These are phyloP conservation scores for Rusavskia elegans DNA, from an alignment of 495 filamentous ascomycete genomes.

Conservation along the genomic window DNA sequence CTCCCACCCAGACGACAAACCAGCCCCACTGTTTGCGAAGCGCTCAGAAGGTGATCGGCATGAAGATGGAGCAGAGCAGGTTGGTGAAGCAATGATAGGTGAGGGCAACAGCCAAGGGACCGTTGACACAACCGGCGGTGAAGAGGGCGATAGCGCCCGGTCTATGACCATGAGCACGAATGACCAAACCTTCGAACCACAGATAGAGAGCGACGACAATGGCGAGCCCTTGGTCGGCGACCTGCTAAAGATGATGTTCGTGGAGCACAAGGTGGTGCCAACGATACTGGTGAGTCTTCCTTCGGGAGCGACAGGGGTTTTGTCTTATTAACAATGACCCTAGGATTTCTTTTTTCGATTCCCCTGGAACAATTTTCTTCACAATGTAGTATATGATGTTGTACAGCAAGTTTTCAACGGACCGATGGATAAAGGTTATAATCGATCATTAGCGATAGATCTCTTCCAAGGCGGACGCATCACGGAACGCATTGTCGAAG, in stretches of 20 bases:
- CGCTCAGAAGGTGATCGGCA: slow-evolving; percentile 12
- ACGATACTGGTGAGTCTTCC: slow-evolving; percentile 66
- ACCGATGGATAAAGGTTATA: slow-evolving; percentile 90
- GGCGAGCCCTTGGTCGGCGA: slow-evolving; percentile 90
- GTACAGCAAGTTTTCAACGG: slow-evolving; percentile 99
- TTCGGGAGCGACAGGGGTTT: not conserved
- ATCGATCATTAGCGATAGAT: slow-evolving; percentile 81
- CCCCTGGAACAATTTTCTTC: slow-evolving; percentile 99
- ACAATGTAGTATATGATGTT: slow-evolving; percentile 98
- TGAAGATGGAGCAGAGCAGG: slow-evolving; percentile 10
- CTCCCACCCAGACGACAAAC: slow-evolving; percentile 48
- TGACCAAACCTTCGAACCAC: slow-evolving; percentile 22
- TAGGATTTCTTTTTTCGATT: slow-evolving; percentile 96
- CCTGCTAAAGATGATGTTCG: slow-evolving; percentile 91
- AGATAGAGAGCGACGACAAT: slow-evolving; percentile 46
- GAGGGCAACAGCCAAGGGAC: slow-evolving; percentile 15
- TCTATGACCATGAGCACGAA: slow-evolving; percentile 15
- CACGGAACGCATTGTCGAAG: slow-evolving; percentile 80
- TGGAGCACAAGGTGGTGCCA: slow-evolving; percentile 84
- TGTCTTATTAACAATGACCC: no score
- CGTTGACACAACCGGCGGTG: slow-evolving; percentile 11
- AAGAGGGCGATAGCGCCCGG: slow-evolving; percentile 16
- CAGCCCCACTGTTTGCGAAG: slow-evolving; percentile 44
- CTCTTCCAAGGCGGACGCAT: slow-evolving; percentile 81
- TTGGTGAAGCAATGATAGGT: slow-evolving; percentile 10